These are phyloP conservation scores for Trichopus zeylanicus DNA, from an alignment of 116 monocot species.

Conservation along the genomic window DNA sequence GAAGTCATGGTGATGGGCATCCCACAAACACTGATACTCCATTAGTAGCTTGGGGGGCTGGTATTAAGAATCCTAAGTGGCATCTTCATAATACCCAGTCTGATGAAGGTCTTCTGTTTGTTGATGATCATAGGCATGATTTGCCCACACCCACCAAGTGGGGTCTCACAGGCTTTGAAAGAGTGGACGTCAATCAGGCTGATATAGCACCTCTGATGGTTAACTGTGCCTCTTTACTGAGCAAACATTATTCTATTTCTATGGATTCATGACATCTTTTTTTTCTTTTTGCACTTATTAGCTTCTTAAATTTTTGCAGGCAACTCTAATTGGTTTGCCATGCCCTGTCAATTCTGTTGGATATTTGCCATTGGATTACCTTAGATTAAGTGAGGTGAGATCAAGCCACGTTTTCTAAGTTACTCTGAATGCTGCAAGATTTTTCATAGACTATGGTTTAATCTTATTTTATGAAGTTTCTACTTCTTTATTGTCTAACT, in stretches of 20 bases:
- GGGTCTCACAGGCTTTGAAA: constrained; percentile 56
- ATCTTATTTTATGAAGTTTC: no score
- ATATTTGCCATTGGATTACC: constrained; percentile 58
- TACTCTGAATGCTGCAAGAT: neutral
- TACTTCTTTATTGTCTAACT: neutral
- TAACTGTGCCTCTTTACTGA: constrained; percentile 12
- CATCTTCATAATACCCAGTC: constrained; percentile 23
- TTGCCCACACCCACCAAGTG: constrained; percentile 61
- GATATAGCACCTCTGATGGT: constrained; percentile 95
- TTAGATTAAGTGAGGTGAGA: constrained; percentile 63
- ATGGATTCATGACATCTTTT: constrained; percentile 22
- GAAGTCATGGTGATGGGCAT: constrained; percentile 97
- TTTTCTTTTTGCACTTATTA: neutral
- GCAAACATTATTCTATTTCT: constrained; percentile 81
- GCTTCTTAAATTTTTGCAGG: constrained; percentile 29
- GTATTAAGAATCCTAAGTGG: constrained; percentile 46
- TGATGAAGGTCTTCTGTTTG: constrained; percentile 57
- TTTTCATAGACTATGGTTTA: no score
- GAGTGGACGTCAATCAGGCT: constrained; percentile 89
- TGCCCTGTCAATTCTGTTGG: constrained; percentile 95
- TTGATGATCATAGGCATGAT: constrained; percentile 79
- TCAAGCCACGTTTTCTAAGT: neutral
- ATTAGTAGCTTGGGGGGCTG: constrained; percentile 92
- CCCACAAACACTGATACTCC: constrained; percentile 88
- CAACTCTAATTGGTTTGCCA: constrained; percentile 85